Conservation (phyloP, 192 early-diverging fungal species). For the Podila epicladia region DNA sequence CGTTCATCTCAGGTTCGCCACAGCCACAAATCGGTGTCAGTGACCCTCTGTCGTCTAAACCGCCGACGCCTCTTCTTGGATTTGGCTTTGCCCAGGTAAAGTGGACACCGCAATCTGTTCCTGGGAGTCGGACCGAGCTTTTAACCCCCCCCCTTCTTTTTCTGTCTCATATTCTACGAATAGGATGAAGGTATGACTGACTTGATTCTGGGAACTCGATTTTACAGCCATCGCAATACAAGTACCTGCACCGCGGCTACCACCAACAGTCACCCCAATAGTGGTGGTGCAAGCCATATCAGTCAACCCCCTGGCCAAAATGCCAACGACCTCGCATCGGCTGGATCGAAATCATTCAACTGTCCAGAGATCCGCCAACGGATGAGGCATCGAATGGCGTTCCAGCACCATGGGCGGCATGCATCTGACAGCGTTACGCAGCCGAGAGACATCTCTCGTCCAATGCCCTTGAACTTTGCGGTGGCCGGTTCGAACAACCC, state of each 20-base stretch:
- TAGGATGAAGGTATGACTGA: constrained; percentile 8
- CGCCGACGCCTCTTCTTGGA: constrained; percentile 6
- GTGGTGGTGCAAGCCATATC: no score
- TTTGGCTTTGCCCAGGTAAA: constrained; percentile 17
- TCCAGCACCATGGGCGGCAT: no score
- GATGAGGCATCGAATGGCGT: no score
- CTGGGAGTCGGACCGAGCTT: not conserved
- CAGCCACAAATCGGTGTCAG: not conserved
- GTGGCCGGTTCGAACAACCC: no score
- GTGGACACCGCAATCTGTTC: no score
- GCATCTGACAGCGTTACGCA: no score
- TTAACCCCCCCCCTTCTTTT: not conserved
- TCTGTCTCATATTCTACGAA: not conserved
- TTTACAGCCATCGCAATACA: constrained; percentile 3
- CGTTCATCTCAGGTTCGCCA: not conserved
- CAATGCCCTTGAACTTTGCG: no score
- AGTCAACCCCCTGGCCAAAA: no score
- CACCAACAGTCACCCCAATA: not conserved
- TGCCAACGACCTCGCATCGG: no score
- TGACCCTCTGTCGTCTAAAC: constrained; percentile 8
- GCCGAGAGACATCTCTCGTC: no score
- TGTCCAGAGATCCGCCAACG: no score
- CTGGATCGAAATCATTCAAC: not conserved
- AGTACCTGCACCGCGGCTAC: no score
- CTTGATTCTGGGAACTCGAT: constrained; percentile 3